Evolutionary conservation across 257 asterid species (phyloP).

Genomic region (Salvia miltiorrhiza): DNA sequence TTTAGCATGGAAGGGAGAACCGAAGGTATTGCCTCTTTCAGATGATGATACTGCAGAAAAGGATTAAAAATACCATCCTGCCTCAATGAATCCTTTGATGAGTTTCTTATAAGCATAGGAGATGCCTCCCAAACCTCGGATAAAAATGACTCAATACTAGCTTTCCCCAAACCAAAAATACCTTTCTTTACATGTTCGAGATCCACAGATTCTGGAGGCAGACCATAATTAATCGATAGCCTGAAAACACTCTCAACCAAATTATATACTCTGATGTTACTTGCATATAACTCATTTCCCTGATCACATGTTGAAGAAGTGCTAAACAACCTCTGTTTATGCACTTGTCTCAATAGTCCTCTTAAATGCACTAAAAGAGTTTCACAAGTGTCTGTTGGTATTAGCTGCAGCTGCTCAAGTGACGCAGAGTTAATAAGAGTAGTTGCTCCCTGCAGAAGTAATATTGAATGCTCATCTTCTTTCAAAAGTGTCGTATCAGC

Average conservation of each 20-base stretch:
- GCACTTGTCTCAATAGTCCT: conserved; percentile 44
- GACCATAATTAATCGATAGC: conserved; percentile 35
- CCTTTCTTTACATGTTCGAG: conserved; percentile 27
- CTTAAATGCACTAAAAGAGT: conserved; percentile 30
- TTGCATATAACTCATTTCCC: conserved; percentile 22
- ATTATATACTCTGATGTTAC: conserved; percentile 37
- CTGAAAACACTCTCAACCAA: conserved; percentile 67
- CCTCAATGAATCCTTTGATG: conserved; percentile 28
- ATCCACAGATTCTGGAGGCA: conserved; percentile 17
- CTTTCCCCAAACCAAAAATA: conserved; percentile 38
- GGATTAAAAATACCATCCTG: conserved; percentile 36
- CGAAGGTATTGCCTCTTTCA: conserved; percentile 35
- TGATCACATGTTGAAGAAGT: conserved; percentile 10
- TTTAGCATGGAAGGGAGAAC: conserved; percentile 49
- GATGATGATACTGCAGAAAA: conserved; percentile 40
- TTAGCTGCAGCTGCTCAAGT: conserved; percentile 44
- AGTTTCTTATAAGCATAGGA: conserved; percentile 43
- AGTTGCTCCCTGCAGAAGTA: conserved; percentile 52
- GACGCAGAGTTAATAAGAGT: conserved; percentile 53
- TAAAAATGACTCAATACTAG: conserved; percentile 41
- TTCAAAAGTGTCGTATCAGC: conserved; percentile 27
- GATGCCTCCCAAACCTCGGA: conserved; percentile 59
- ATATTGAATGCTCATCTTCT: conserved; percentile 34
- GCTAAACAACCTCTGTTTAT: conserved; percentile 28
- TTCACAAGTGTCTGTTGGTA: conserved; percentile 38